phyloP scores from a whole-genome alignment of 2,329 filamentous ascomycete genomes.

The Microdochium paspali region DNA sequence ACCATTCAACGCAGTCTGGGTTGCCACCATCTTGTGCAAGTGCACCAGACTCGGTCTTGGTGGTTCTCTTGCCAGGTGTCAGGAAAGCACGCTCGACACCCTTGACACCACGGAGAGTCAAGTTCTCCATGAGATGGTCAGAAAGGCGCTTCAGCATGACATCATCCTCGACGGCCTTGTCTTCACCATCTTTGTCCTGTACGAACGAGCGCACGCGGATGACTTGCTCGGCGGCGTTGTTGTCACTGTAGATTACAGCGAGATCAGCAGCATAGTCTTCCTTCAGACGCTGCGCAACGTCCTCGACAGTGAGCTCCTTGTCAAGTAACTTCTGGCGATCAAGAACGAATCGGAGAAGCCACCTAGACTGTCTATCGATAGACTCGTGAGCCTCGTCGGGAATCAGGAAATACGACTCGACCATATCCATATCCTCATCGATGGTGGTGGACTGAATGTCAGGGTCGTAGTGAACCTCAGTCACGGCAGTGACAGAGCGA shows the following conservation, averaged over 20 bases:
- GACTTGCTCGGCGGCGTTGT: constrained; percentile 92
- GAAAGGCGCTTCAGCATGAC: constrained; percentile 89
- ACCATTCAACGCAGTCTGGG: constrained; percentile 79
- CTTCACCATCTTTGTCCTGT: constrained; percentile 63
- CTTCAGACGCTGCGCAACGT: constrained; percentile 85
- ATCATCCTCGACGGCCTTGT: constrained; percentile 66
- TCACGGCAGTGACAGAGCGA: constrained; percentile 80
- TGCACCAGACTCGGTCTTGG: constrained; percentile 60
- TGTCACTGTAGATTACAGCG: constrained; percentile 92
- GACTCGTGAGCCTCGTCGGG: constrained; percentile 62
- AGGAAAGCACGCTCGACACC: constrained; percentile 90
- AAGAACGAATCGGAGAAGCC: constrained; percentile 87
- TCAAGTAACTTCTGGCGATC: constrained; percentile 92
- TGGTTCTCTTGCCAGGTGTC: constrained; percentile 65
- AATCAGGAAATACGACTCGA: constrained; percentile 94
- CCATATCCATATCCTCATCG: constrained; percentile 81
- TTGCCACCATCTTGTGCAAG: constrained; percentile 68
- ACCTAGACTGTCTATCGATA: constrained; percentile 74
- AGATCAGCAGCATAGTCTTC: constrained; percentile 77
- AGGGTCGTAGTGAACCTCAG: constrained; percentile 96
- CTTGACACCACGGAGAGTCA: constrained; percentile 82
- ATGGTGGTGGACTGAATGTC: constrained; percentile 81
- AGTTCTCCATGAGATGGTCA: constrained; percentile 79
- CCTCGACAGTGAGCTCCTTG: constrained; percentile 83
- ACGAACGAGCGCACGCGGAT: constrained; percentile 82